Evolutionary conservation across 2,329 filamentous ascomycete genomes (phyloP).

Genomic region (Penicillium aurantiogriseum): DNA sequence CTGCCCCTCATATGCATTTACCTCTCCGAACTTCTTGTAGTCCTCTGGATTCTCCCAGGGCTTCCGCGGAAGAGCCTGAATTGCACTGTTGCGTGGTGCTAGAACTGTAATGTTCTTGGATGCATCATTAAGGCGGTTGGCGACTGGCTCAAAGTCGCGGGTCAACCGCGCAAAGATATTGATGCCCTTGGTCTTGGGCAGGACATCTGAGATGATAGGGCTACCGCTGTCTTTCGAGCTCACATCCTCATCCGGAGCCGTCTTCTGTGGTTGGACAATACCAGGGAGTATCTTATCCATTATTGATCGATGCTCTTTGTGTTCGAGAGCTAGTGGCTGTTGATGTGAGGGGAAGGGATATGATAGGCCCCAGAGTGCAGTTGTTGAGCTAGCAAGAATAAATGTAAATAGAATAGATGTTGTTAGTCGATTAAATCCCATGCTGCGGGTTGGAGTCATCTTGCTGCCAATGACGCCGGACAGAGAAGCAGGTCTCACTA

Average conservation of each 20-base stretch:
- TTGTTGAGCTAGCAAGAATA: conserved; percentile 5
- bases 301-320: conserved; percentile 27
- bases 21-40: conserved; percentile 63
- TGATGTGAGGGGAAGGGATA: conserved; percentile 8
- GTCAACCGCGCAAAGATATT: conserved; percentile 82
- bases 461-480: neutral
- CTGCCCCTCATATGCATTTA: conserved; percentile 69
- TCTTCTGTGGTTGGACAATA: conserved; percentile 24
- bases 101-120: conserved; percentile 76
- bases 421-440: conserved; percentile 12
- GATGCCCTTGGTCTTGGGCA: conserved; percentile 73
- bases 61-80: conserved; percentile 76
- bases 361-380: conserved; percentile 16
- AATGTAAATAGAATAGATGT: conserved; percentile 14
- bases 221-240: conserved; percentile 30
- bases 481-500: conserved; percentile 1
- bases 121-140: conserved; percentile 65
- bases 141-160: conserved; percentile 69
- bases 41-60: conserved; percentile 69
- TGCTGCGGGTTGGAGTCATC: conserved; percentile 13
- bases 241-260: conserved; percentile 13
- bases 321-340: conserved; percentile 11
- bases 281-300: conserved; percentile 25
- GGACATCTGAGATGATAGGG: conserved; percentile 78
- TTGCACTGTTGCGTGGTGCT: conserved; percentile 78